Conservation (phyloP, 139 green algal genomes). For the Helicosporidium sp. region DNA sequence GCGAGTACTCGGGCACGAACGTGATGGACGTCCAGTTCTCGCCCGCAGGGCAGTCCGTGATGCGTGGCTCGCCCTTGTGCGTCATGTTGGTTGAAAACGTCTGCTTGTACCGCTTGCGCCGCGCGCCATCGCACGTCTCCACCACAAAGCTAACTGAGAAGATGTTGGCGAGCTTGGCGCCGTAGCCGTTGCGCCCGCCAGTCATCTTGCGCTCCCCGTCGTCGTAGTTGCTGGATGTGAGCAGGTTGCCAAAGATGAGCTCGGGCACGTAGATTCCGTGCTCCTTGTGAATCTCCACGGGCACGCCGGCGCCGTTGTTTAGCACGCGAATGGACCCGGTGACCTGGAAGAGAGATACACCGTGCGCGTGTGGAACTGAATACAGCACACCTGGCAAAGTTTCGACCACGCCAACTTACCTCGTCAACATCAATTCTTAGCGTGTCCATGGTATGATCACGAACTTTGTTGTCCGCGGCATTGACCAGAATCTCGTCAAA, state of each 20-base stretch:
- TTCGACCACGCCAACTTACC: too few species aligned
- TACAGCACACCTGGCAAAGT: too few species aligned
- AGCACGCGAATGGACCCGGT: conserved; percentile 61
- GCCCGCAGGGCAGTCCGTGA: conserved; percentile 59
- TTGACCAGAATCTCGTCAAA: conserved; percentile 99
- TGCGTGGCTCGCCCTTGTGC: conserved; percentile 43
- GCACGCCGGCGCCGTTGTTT: conserved; percentile 90
- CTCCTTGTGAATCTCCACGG: conserved; percentile 87
- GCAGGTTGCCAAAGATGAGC: conserved; percentile 95
- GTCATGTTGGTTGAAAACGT: conserved; percentile 45
- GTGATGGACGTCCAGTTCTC: conserved; percentile 94
- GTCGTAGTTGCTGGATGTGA: conserved; percentile 96
- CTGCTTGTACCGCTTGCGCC: conserved; percentile 71
- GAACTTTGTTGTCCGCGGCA: conserved; percentile 94
- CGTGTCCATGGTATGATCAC: conserved; percentile 79
- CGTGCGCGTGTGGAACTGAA: too few species aligned
- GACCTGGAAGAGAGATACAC: conserved; percentile 38
- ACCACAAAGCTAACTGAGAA: conserved; percentile 93
- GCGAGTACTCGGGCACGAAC: conserved; percentile 68
- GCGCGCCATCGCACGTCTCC: conserved; percentile 81
- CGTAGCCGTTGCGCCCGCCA: conserved; percentile 94
- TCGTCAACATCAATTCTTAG: conserved; percentile 63
- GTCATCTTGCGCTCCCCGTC: conserved; percentile 96
- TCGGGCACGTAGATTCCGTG: conserved; percentile 88
- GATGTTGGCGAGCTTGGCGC: conserved; percentile 98